phyloP scores from a whole-genome alignment of 352 stramenopile genomes.

The Globisporangium mamillatum region DNA sequence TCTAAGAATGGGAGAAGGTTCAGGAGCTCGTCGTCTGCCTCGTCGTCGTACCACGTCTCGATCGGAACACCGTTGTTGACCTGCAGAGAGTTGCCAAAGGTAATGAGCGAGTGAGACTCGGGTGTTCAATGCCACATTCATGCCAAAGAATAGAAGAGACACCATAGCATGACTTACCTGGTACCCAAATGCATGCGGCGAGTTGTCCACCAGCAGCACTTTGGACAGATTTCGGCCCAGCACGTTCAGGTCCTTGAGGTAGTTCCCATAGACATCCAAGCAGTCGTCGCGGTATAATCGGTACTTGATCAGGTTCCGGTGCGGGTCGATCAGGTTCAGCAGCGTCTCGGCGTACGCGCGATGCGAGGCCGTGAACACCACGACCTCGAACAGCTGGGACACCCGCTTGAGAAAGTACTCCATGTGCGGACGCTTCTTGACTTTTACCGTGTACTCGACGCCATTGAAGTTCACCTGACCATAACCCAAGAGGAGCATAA shows the following conservation, averaged over 20 bases:
- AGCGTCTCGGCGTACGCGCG: constrained; percentile 95
- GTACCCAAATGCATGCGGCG: constrained; percentile 97
- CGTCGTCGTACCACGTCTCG: constrained; percentile 98
- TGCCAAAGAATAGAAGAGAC: not conserved
- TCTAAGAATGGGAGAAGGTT: constrained; percentile 96
- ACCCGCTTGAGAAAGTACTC: constrained; percentile 94
- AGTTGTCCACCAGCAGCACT: constrained; percentile 97
- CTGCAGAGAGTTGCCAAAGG: constrained; percentile 14
- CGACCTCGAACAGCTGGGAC: constrained; percentile 95
- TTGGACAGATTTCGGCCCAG: constrained; percentile 91
- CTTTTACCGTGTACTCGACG: constrained; percentile 95
- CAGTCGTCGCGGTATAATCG: constrained; percentile 95
- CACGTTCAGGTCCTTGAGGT: constrained; percentile 98
- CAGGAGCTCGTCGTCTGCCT: constrained; percentile 93
- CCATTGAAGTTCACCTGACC: constrained; percentile 91
- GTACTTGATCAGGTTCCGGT: constrained; percentile 89
- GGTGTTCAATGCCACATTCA: not conserved
- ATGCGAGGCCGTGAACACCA: constrained; percentile 98
- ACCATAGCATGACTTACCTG: constrained; percentile 51
- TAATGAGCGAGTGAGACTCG: not conserved
- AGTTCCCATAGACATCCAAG: constrained; percentile 96
- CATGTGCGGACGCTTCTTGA: constrained; percentile 95
- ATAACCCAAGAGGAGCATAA: not conserved
- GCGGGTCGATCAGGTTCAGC: constrained; percentile 96
- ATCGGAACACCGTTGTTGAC: constrained; percentile 98